These are phyloP conservation scores for Capsicum rhomboideum DNA, from an alignment of 257 asterid species.

Conservation along the genomic window DNA sequence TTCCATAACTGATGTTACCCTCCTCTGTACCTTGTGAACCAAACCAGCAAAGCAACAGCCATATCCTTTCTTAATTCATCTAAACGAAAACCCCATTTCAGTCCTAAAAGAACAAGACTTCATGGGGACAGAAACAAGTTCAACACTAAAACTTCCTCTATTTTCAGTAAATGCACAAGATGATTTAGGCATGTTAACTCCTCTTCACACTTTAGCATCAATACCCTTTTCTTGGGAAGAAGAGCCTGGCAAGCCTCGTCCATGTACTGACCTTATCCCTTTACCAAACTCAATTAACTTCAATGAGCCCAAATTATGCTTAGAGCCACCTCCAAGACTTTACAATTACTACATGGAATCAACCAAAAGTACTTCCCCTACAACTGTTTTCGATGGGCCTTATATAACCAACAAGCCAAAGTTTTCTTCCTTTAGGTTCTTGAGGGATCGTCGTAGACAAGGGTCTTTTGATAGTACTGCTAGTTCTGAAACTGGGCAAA, in stretches of 20 bases:
- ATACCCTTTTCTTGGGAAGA: constrained; percentile 66
- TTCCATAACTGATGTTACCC: neutral
- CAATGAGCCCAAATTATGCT: neutral
- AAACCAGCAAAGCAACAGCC: neutral
- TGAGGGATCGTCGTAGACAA: constrained; percentile 7
- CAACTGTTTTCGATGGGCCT: constrained; percentile 52
- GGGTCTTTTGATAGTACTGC: constrained; percentile 19
- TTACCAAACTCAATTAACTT: constrained; percentile 7
- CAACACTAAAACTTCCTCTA: neutral
- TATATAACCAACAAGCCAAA: constrained; percentile 16
- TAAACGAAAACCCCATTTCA: too few relatives aligned
- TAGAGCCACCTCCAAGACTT: constrained; percentile 40
- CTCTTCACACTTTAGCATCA: constrained; percentile 14
- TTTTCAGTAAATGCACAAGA: neutral
- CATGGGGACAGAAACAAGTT: neutral
- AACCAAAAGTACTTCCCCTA: constrained; percentile 29
- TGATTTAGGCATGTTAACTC: neutral
- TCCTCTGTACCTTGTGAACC: neutral
- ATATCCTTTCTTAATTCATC: too few relatives aligned
- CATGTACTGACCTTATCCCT: constrained; percentile 13
- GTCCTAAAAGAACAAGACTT: too few relatives aligned
- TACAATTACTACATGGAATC: neutral
- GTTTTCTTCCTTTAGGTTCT: constrained; percentile 41
- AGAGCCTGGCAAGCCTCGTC: constrained; percentile 56
- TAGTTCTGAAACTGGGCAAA: constrained; percentile 19